Evolutionary conservation across 2,329 filamentous ascomycete genomes (phyloP).

Genomic region (Fusarium sp.): DNA sequence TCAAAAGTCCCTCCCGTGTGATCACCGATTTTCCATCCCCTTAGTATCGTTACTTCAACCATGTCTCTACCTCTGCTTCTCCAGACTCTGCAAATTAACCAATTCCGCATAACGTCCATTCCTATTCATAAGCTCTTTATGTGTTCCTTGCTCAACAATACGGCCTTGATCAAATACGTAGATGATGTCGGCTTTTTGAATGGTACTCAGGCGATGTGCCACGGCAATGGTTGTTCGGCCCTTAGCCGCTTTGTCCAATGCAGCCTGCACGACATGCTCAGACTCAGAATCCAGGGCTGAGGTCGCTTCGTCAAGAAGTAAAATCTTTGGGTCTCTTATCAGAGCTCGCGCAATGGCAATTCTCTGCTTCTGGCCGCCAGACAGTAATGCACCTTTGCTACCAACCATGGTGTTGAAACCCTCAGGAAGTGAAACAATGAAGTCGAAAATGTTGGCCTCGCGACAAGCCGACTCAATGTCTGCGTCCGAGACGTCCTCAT

Average conservation of each 20-base stretch:
- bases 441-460: conserved; percentile 93
- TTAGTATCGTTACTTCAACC: too few relatives aligned
- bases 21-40: too few relatives aligned
- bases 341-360: conserved; percentile 93
- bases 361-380: conserved; percentile 94
- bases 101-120: conserved; percentile 82
- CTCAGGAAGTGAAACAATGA: conserved; percentile 86
- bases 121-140: conserved; percentile 77
- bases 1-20: too few relatives aligned
- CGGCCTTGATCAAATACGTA: conserved; percentile 95
- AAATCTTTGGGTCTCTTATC: conserved; percentile 88
- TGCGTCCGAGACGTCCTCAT: too few relatives aligned
- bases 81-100: conserved; percentile 83
- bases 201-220: conserved; percentile 90
- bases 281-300: conserved; percentile 81
- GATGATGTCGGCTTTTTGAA: conserved; percentile 94
- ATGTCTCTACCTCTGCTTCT: conserved; percentile 61
- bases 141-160: conserved; percentile 87
- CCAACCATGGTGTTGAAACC: conserved; percentile 90
- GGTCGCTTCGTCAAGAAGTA: conserved; percentile 87
- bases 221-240: conserved; percentile 94
- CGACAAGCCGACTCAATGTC: conserved; percentile 83
- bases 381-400: conserved; percentile 85
- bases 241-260: conserved; percentile 84
- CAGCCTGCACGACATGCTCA: conserved; percentile 84